These are phyloP conservation scores for Talaromyces borbonicus DNA, from an alignment of 495 filamentous ascomycete genomes.

Conservation along the genomic window DNA sequence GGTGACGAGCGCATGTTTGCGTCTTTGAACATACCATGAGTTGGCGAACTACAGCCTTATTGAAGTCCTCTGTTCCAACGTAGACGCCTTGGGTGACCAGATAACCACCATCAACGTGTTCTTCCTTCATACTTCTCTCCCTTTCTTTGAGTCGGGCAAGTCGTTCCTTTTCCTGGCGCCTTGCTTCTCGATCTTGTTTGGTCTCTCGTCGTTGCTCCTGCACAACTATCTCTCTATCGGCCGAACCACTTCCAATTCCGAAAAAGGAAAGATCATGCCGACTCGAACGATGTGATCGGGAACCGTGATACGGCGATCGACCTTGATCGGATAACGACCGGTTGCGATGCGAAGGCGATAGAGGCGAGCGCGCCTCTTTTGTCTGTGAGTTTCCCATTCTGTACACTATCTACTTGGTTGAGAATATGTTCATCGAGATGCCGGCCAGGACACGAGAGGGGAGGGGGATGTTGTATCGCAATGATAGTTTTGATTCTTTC, in stretches of 20 bases:
- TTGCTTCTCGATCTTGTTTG: slow-evolving; percentile 81
- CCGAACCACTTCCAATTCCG: slow-evolving; percentile 36
- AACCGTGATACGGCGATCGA: slow-evolving; percentile 27
- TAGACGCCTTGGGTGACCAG: slow-evolving; percentile 92
- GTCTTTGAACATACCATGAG: slow-evolving; percentile 57
- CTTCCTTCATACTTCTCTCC: slow-evolving; percentile 86
- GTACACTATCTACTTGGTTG: neutral
- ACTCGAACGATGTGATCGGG: slow-evolving; percentile 38
- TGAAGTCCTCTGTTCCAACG: slow-evolving; percentile 86
- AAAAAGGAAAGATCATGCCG: slow-evolving; percentile 48
- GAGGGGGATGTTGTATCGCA: too few relatives aligned
- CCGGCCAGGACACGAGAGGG: too few relatives aligned
- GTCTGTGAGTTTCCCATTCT: slow-evolving; percentile 53
- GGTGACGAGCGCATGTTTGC: neutral
- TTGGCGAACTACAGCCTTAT: slow-evolving; percentile 79
- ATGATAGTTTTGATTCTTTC: too few relatives aligned
- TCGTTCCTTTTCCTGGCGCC: slow-evolving; percentile 75
- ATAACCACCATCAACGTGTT: slow-evolving; percentile 90
- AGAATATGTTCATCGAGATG: too few relatives aligned
- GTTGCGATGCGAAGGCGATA: slow-evolving; percentile 17
- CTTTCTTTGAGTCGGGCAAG: slow-evolving; percentile 64
- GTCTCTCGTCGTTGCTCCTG: slow-evolving; percentile 65
- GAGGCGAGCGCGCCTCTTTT: slow-evolving; percentile 43
- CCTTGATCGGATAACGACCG: slow-evolving; percentile 27
- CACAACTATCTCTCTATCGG: slow-evolving; percentile 30